Base-by-base conservation (phyloP, 1,139 yeast species). In the Nakaseomyces nivariensis region DNA sequence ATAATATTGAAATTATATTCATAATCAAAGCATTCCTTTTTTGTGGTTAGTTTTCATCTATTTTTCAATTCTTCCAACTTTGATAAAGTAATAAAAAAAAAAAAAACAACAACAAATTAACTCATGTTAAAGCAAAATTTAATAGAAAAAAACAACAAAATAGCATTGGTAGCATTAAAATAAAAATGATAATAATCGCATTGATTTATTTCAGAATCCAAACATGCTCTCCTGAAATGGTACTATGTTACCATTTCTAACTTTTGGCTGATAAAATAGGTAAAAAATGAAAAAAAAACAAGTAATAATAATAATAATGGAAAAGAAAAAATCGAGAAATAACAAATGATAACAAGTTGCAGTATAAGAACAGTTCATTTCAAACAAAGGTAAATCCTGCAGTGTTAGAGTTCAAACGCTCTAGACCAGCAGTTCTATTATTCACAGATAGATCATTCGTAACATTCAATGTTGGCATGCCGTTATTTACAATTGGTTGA, bases 361-460 rank as follows among this genome's bases (percentile, higher is more conserved):
- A 38, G 24, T 24, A 25, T 38, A 38, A 38, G 42, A 38, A 38
- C 42, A 38, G 42, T 38, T 38, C 3, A 38, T 38, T 41, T 34
- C 38, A 43, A 33, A 43, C 46, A 43, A 33, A 43, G 38, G 38
- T 32, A 37, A 51, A 57, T 4, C 61, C 62, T 41, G 58, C 60
- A 48, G 63, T 59, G 10, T 60, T 63, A 47, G 53, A 56, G 46
- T 61, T 63, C 47, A 61, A 47, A 47, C 63, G 54, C 40, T 58
- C 58, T 46, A 60, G 46, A 34, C 54, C 51, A 25, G 54, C 54
- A 26, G 50, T 50, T 41, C 49, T 52, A 17, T 49, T 49, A 38
- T 54, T 50, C 43, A 51, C 54, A 47, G 50, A 41, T 41, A 41
- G 34, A 57, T 41, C 44, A 41, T 41, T 41, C 10, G 44, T 41